A percentile compares a stretch with the other conserved stretches of the same genome.
phyloP scores from a whole-genome alignment of 106 monocot species.

The Dioscorea zingiberensis region DNA sequence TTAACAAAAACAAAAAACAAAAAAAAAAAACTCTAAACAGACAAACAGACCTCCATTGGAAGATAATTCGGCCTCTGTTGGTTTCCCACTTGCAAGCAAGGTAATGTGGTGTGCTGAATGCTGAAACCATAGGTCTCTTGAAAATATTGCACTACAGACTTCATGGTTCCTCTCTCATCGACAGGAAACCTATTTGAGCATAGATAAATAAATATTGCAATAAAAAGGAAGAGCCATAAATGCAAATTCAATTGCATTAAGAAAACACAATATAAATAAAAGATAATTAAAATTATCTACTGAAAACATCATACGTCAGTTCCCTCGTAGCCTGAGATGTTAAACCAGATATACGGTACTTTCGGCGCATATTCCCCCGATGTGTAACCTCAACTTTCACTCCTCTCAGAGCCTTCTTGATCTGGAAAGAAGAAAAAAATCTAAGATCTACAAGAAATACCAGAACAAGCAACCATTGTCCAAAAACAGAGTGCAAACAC shows the following conservation, averaged over 20 bases:
- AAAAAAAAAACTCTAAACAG: neutral
- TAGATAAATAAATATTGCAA: neutral
- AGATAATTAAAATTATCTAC: neutral
- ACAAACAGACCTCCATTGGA: slow-evolving; percentile 75
- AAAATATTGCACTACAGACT: slow-evolving; percentile 84
- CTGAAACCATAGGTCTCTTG: slow-evolving; percentile 76
- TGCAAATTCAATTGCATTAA: neutral
- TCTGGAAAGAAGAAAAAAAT: slow-evolving; percentile 21
- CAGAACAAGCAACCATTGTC: too few relatives aligned
- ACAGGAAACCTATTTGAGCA: slow-evolving; percentile 54
- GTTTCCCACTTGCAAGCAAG: slow-evolving; percentile 94
- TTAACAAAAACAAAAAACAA: too few relatives aligned
- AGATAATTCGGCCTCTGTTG: slow-evolving; percentile 93
- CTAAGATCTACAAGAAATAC: neutral
- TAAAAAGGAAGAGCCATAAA: too few relatives aligned
- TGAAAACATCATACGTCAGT: slow-evolving; percentile 44
- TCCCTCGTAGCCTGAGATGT: slow-evolving; percentile 78
- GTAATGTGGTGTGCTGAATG: slow-evolving; percentile 68
- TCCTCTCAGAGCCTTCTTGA: slow-evolving; percentile 78
- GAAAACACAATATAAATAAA: neutral
- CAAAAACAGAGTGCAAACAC: too few relatives aligned
- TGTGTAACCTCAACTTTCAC: slow-evolving; percentile 89
- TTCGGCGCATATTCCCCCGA: slow-evolving; percentile 72
- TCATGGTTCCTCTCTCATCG: slow-evolving; percentile 75
- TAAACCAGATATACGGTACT: slow-evolving; percentile 78